phyloP scores from a whole-genome alignment of 805 yeast species.

The Starmerella sp. region DNA sequence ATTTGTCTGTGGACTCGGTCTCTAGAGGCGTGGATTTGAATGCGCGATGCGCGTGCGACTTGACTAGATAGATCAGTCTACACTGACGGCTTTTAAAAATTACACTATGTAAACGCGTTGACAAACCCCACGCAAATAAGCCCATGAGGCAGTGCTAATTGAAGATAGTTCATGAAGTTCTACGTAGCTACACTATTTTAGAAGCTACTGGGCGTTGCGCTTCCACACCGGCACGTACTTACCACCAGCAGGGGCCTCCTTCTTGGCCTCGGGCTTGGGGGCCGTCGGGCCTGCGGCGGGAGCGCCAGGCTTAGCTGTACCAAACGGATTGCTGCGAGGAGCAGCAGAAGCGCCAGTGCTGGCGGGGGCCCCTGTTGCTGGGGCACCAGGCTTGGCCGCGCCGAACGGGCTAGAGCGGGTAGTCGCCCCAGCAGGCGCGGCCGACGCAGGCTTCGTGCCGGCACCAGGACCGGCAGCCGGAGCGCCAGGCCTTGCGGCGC shows the following conservation, averaged over 20 bases:
- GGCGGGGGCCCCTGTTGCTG: conserved; percentile 2
- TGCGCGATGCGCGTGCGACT: too few species aligned
- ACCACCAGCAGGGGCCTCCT: not conserved
- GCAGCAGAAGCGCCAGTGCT: not conserved
- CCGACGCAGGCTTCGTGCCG: too few species aligned
- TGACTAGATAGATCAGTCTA: too few species aligned
- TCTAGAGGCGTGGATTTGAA: too few species aligned
- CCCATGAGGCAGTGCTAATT: too few species aligned
- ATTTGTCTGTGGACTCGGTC: too few species aligned
- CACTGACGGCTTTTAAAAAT: too few species aligned
- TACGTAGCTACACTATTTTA: not conserved
- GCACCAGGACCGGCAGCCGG: not conserved
- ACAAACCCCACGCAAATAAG: too few species aligned
- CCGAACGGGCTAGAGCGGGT: not conserved
- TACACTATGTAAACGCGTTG: too few species aligned
- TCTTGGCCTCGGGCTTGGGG: not conserved
- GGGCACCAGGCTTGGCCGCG: not conserved
- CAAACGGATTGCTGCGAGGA: not conserved
- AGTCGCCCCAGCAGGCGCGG: conserved; percentile 2
- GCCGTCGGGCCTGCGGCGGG: conserved; percentile 4
- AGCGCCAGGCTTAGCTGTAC: conserved; percentile 4
- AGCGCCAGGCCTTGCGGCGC: not conserved
- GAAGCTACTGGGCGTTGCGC: not conserved
- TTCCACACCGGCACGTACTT: conserved; percentile 4
- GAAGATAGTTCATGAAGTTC: not conserved